Evolutionary conservation across 305 asterid species (phyloP), one percentile per base, ranked within the genome.

Genomic region (Fraxinus angustifolia): DNA sequence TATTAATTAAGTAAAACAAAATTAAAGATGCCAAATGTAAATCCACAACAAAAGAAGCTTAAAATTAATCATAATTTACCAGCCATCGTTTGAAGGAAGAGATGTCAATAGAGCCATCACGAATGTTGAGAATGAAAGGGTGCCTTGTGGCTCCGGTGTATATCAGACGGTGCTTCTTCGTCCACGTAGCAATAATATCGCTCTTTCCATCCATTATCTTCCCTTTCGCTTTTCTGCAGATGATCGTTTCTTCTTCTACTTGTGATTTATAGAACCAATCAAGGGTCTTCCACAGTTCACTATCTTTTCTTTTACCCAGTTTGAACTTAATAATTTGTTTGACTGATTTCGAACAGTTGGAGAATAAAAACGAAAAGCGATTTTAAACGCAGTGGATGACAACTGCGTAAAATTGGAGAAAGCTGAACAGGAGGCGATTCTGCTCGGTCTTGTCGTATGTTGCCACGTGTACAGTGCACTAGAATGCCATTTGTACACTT

Each of bases 11-110:
- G 31, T 28, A 48, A 67, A 17, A 4, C n/a, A 26, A 3, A 26
- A 75, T 19, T 10, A 2, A 71, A 71, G 36, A 42, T 28, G 73
- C 56, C 50, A 56, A 73, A 62, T 74, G 76, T 45, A 60, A 53
- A 72, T 30, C 35, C 42, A 23, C 33, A 75, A 16, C 45, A 40
- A 72, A 19, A 16, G 65, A 53, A 19, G n/a, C 35, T 17, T 1
- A 38, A 42, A 17, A 17, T 6, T n/a, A 60, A 7, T 14, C 26
- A 74, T 26, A 38, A 50, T 2, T 85, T 83, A 90, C 98, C 95
- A 93, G 95, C 97, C 97, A 95, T 3, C 86, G 87, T 82, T 90
- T 93, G 97, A 92, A 93, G 83, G 90, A 83, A 71, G 91, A 82
- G 72, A 87, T 34, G 73, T 87, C 83, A 28, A 95, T 84, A 58